Base-by-base conservation (phyloP, 2,329 filamentous ascomycete species). In the Hypoxylon sp. region DNA sequence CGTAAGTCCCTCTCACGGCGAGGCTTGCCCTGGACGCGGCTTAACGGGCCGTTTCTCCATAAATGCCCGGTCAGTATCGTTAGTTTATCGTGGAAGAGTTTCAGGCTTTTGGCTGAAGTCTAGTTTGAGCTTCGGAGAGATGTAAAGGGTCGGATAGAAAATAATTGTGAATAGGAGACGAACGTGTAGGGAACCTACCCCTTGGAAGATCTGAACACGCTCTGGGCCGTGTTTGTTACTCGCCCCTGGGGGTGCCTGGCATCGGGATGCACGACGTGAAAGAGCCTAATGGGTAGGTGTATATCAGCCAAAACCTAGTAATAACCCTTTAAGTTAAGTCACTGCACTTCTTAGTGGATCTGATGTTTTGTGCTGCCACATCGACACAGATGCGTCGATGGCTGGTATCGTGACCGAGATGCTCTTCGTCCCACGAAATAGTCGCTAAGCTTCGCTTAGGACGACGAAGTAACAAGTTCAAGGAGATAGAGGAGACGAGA, bases 231-330 rank as follows among this genome's bases (percentile, higher is more conserved):
- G 44, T 65, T 63, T 35, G 56, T 52, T 67, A 59, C 31, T 22
- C 52, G 53, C 22, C 65, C 39, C 57, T 42, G 57, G 63, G 54
- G 46, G 54, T 65, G 46, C 37, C 55, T 67, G 66, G 26, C 56
- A 53, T 65, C 42, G 44, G 64, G 66, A 70, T 64, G 69, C 69
- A 70, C 56, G 61, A 65, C 44, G 67, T 67, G 42, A 70, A 73
- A 72, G 67, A 73, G 71, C 67, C 71, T 73, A 71, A 73, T 71
- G 67, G 52, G 53, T 65, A 58, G 52, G 60, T 19, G 51, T 68
- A 73, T 68, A 71, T 72, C 69, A 72, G 71, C 69, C 69, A 68
- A 65, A 70, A 72, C 55, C 65, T 56, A 60, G 61, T 17, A 66
- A 68, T 68, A 63, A 65, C 44, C 44, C 57, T 42, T 58, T 62